Percentiles rank a stretch among this genome's conserved stretches.
phyloP scores from a whole-genome alignment of 2,329 filamentous ascomycete genomes.

The Didymella glomerata region DNA sequence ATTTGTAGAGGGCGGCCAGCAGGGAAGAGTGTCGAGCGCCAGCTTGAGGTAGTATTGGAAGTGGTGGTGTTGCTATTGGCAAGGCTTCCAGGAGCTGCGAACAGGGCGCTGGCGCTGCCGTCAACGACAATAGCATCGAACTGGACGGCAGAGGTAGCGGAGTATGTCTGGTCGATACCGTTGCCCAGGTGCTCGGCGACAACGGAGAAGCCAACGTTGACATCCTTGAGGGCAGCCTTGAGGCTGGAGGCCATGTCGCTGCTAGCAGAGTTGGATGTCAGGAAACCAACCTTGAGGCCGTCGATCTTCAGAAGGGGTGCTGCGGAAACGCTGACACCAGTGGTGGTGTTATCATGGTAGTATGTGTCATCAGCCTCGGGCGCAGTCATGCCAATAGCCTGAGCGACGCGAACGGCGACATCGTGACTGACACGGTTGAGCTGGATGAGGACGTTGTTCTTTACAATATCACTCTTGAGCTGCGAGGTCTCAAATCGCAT shows the following conservation, averaged over 20 bases:
- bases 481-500: constrained; percentile 75
- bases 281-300: constrained; percentile 69
- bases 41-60: constrained; percentile 31
- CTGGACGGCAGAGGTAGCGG: constrained; percentile 66
- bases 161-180: constrained; percentile 71
- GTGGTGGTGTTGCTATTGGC: constrained; percentile 38
- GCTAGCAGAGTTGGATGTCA: constrained; percentile 60
- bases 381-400: constrained; percentile 66
- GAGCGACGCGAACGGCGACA: constrained; percentile 70
- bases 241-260: constrained; percentile 61
- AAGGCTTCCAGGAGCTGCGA: constrained; percentile 49
- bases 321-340: constrained; percentile 67
- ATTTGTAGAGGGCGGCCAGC: constrained; percentile 70
- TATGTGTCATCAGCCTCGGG: constrained; percentile 68
- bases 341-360: constrained; percentile 75
- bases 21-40: constrained; percentile 66
- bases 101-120: constrained; percentile 65
- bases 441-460: constrained; percentile 71
- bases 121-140: constrained; percentile 72
- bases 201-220: constrained; percentile 66
- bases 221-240: constrained; percentile 57
- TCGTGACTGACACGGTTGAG: constrained; percentile 75
- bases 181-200: constrained; percentile 66
- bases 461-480: constrained; percentile 65
- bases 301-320: constrained; percentile 67